Base-by-base conservation (phyloP, 768 basidiomycete species). In the Leccinum broughii region DNA sequence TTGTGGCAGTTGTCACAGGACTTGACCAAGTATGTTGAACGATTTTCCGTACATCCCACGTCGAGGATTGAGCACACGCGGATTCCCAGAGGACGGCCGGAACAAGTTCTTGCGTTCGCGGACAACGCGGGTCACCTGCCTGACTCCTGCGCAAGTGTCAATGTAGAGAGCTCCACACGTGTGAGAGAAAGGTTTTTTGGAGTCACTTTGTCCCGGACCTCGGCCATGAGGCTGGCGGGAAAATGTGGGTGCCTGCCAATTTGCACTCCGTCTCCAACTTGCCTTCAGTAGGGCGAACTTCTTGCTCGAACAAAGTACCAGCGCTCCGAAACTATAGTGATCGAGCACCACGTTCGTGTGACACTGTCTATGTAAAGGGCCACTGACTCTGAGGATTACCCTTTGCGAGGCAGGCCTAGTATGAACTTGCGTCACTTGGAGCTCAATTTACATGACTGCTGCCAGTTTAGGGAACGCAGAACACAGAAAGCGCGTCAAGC, bases 331-430 rank as follows among this genome's bases (percentile, higher is more conserved):
- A 49, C 8, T 14, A 49, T 24, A 13, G 28, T 30, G 28, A 51
- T 50, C 13, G 50, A 51, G 20, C 5, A 30, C 50, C 22, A 53
- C 9, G 34, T 53, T 35, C 20, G 14, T 34, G 32, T 53, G 20
- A 46, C n/a, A 46, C 15, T 48, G 22, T 6, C n/a, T 17, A 15
- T 54, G 15, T 17, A 50, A 24, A 34, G 34, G 7, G 53, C 30
- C 30, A 48, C 14, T 50, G 56, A 65, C 32, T 51, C 37, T 14
- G 57, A 52, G 49, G 26, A 37, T 41, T 35, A 30, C 37, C 32
- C 58, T 60, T 57, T 41, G 44, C 26, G 54, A 51, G 44, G 44
- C 20, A 5, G 54, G 32, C 5, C 34, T 51, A 35, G 13, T 13
- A 46, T 28, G 32, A 20, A 17, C 9, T 37, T n/a, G 53, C 44